Evolutionary conservation across 2,329 filamentous ascomycete genomes (phyloP), one percentile per base, ranked within the genome.

Genomic region (Aspergillus fumigatus): DNA sequence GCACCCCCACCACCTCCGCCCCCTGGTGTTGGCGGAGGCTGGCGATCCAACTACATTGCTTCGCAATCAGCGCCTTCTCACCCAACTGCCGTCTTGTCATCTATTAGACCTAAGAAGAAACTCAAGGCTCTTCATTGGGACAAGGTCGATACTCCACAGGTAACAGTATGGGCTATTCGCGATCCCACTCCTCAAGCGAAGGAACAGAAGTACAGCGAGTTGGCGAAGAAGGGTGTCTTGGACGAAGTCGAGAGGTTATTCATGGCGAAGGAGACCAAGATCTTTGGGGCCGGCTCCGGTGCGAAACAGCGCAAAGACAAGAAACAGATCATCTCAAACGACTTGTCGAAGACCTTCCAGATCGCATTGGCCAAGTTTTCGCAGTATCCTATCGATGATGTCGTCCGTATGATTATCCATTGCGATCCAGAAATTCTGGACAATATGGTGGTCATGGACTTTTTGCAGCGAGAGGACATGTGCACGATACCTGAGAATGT

Each of bases 51-150:
- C 60, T 97, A 89, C 77, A 76, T 96, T 50, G 84, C 87, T 62
- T 80, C 84, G 62, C 80, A 82, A 32, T 79, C 80, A 56, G 82
- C 84, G 59, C 76, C 79, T 21, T 71, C 81, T 4, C 70, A 81
- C 14, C 77, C 85, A 23, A 83, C 84, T 7, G 80, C 90, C 64
- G 85, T 88, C 47, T 77, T 96, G 66, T 88, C 90, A 38, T 89
- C 92, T 59, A 90, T 92, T 52, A 82, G 93, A 65, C 92, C 94
- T 23, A 97, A 97, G 84, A 97, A 96, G 86, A 99, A 97, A 82
- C 90, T 99, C 75, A 99, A 99, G 85, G 93, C 93, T 57, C 82
- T 99, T 65, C 94, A 99, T 78, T 97, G 94, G 93, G 94, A 99
- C 77, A 97, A 97, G 80, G 91, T 99, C 54, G 94, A 99, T 75